Conservation (phyloP, 495 filamentous ascomycete genomes). For the Parathielavia hyrcaniae region DNA sequence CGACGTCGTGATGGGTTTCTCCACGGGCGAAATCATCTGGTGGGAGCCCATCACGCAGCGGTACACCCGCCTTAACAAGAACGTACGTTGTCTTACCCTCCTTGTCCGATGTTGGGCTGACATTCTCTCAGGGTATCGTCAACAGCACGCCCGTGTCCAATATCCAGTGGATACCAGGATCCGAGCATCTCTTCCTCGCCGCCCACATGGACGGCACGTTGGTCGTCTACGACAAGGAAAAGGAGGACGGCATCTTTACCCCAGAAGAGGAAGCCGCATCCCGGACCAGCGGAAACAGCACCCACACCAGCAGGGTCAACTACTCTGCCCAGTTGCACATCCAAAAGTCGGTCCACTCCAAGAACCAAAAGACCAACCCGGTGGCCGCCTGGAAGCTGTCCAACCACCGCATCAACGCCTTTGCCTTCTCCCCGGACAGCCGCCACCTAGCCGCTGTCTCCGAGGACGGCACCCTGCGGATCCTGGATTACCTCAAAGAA, state of each 20-base stretch:
- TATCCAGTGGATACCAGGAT: conserved; percentile 88
- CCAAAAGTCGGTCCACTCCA: conserved; percentile 82
- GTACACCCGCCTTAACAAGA: conserved; percentile 94
- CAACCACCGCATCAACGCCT: conserved; percentile 78
- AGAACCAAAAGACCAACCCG: conserved; percentile 88
- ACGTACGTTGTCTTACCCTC: conserved; percentile 44
- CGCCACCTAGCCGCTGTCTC: conserved; percentile 84
- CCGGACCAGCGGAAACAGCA: conserved; percentile 31
- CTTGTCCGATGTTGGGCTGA: conserved; percentile 3
- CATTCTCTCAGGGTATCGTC: conserved; percentile 60
- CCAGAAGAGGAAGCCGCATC: conserved; percentile 42
- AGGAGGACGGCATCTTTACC: conserved; percentile 69
- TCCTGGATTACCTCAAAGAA: conserved; percentile 89
- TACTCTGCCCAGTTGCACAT: conserved; percentile 49
- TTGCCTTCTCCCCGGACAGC: conserved; percentile 82
- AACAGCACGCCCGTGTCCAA: conserved; percentile 76
- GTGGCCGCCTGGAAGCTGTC: conserved; percentile 86
- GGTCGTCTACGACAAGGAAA: conserved; percentile 97
- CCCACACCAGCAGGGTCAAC: conserved; percentile 24
- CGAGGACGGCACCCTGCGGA: conserved; percentile 81
- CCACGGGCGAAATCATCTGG: conserved; percentile 95
- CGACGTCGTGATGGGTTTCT: conserved; percentile 92
- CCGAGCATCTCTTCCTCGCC: conserved; percentile 89
- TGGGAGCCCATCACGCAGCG: conserved; percentile 96
- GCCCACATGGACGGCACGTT: conserved; percentile 91